Conservation (phyloP, 768 basidiomycete genomes). For the Termitomyces sp. region DNA sequence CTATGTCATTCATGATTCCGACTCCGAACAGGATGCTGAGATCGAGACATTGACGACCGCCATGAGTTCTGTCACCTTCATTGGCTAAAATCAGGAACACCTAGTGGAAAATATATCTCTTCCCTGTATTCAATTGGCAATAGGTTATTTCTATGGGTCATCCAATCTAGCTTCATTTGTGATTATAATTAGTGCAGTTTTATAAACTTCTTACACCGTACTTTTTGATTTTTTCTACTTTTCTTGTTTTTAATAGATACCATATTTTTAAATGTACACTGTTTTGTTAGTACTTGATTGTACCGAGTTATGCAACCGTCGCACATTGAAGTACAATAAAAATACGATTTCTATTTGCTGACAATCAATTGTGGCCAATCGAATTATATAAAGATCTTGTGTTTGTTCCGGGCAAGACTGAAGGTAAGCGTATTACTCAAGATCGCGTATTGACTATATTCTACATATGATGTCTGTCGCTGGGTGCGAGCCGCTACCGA, state of each 20-base stretch:
- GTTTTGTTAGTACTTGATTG: no score
- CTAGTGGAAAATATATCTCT: background rate
- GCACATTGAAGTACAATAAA: no score
- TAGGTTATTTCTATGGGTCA: background rate
- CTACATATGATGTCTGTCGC: no score
- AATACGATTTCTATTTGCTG: no score
- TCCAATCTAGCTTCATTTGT: background rate
- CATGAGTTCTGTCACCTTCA: slow-evolving; percentile 18
- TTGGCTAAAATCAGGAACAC: background rate
- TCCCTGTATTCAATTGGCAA: background rate
- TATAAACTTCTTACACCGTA: background rate
- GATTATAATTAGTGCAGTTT: background rate
- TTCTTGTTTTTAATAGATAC: background rate
- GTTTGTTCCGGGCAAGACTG: no score
- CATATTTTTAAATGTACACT: no score
- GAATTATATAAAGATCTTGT: no score
- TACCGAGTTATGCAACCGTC: no score
- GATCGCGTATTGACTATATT: no score
- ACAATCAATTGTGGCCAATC: no score
- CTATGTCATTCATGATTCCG: slow-evolving; percentile 13
- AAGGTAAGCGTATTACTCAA: no score
- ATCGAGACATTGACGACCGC: slow-evolving; percentile 24
- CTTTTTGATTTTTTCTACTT: background rate
- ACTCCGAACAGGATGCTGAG: slow-evolving; percentile 26
- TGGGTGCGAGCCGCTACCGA: no score